Conservation (phyloP, 2,329 filamentous ascomycete genomes). For the Fusarium aywerte region DNA sequence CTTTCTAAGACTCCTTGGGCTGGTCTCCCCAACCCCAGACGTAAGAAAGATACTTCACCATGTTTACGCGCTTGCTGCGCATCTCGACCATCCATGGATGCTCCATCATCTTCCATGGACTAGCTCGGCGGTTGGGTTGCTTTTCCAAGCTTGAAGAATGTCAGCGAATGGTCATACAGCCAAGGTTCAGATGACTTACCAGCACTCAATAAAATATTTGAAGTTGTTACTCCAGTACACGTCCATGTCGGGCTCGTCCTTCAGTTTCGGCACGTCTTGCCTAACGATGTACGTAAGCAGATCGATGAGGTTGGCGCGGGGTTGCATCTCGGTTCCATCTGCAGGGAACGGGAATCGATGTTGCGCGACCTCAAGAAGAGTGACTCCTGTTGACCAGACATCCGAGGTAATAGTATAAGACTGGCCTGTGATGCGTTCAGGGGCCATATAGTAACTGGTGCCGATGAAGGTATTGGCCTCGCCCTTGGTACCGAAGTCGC, state of each 20-base stretch:
- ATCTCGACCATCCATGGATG: conserved; percentile 99
- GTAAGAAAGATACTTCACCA: conserved; percentile 91
- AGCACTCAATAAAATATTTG: conserved; percentile 99
- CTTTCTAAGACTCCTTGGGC: conserved; percentile 38
- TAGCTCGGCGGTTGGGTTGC: conserved; percentile 85
- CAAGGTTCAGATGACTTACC: conserved; percentile 70
- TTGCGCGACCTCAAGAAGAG: conserved; percentile 97
- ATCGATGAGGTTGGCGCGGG: conserved; percentile 91
- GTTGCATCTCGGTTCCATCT: conserved; percentile 95
- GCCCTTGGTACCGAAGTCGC: conserved; percentile 97
- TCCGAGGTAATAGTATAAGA: conserved; percentile 99
- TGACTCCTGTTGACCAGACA: conserved; percentile 97
- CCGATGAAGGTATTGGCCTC: conserved; percentile 99
- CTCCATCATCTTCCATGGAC: conserved; percentile 98
- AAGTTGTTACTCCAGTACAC: conserved; percentile 98
- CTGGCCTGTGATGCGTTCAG: conserved; percentile 96
- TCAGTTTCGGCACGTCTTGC: conserved; percentile 93
- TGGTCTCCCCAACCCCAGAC: conserved; percentile 93
- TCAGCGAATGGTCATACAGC: conserved; percentile 35
- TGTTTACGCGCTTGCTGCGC: conserved; percentile 95
- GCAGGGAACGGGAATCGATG: conserved; percentile 98
- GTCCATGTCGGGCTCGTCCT: conserved; percentile 89
- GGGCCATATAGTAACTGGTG: conserved; percentile 99
- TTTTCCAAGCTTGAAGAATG: conserved; percentile 81
- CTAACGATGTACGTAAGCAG: conserved; percentile 96